phyloP scores from a whole-genome alignment of 805 yeast species.

The Cyberlindnera euphorbiiphila region DNA sequence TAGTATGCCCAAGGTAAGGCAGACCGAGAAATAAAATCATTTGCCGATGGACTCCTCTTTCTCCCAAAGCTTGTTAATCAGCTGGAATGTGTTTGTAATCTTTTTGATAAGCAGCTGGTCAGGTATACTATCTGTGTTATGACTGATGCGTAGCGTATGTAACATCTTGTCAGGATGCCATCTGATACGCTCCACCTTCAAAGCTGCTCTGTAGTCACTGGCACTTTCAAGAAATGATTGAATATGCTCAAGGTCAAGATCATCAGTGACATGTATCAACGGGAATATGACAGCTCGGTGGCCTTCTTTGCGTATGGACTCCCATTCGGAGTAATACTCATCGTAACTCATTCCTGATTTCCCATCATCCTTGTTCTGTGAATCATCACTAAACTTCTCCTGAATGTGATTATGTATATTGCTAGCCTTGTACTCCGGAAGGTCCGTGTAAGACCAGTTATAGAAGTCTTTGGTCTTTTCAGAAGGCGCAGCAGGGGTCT shows the following conservation, averaged over 20 bases:
- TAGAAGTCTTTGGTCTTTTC: constrained; percentile 9
- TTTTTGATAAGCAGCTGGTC: constrained; percentile 18
- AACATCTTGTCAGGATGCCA: constrained; percentile 75
- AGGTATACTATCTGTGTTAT: constrained; percentile 5
- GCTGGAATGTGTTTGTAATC: constrained; percentile 41
- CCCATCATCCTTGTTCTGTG: constrained; percentile 2
- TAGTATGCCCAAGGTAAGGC: too few species aligned
- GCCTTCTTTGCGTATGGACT: constrained; percentile 14
- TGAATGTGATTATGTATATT: background rate
- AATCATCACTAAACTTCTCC: background rate
- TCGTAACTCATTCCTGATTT: constrained; percentile 6
- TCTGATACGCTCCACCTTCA: constrained; percentile 49
- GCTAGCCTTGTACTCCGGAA: constrained; percentile 14
- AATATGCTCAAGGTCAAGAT: constrained; percentile 16
- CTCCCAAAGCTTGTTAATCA: constrained; percentile 39
- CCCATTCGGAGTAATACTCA: constrained; percentile 30
- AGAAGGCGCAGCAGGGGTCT: background rate
- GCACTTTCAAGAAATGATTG: constrained; percentile 16
- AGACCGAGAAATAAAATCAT: too few species aligned
- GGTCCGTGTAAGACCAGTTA: constrained; percentile 22
- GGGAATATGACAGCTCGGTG: constrained; percentile 22
- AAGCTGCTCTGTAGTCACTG: constrained; percentile 14
- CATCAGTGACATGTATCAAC: constrained; percentile 34
- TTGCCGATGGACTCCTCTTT: too few species aligned
- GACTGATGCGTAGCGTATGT: constrained; percentile 23